phyloP scores from a whole-genome alignment of 1,284 basidiomycete genomes.

The Ganoderma multipileum region DNA sequence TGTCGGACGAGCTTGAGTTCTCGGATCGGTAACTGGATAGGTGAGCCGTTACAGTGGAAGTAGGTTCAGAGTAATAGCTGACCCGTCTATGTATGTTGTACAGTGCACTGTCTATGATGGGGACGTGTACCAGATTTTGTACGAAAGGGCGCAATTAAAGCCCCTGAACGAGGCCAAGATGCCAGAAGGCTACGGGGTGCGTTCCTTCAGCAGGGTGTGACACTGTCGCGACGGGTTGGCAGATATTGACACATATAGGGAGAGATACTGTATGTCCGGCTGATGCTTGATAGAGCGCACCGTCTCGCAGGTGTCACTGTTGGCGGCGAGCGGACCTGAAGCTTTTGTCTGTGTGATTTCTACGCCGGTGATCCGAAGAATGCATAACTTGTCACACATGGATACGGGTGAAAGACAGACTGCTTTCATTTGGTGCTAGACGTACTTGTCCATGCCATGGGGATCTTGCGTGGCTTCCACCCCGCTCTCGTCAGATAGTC shows the following conservation, averaged over 20 bases:
- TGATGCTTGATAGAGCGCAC: conserved; percentile 54
- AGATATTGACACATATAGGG: not conserved
- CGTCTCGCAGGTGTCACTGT: conserved; percentile 42
- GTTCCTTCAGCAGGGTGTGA: conserved; percentile 23
- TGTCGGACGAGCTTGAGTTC: conserved; percentile 81
- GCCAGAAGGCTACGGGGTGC: conserved; percentile 61
- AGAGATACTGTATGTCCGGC: conserved; percentile 33
- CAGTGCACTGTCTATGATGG: conserved; percentile 72
- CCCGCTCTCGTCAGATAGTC: no score
- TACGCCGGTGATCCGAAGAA: no score
- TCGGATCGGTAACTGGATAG: conserved; percentile 81
- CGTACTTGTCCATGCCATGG: no score
- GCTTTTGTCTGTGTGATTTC: not conserved
- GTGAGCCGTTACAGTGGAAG: conserved; percentile 43
- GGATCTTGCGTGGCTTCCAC: no score
- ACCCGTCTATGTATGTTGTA: not conserved
- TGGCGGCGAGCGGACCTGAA: no score
- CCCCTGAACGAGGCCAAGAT: conserved; percentile 66
- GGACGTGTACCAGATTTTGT: conserved; percentile 72
- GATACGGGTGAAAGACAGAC: no score
- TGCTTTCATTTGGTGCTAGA: no score
- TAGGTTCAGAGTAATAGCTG: no score
- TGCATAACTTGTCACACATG: no score
- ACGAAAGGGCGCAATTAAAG: conserved; percentile 67
- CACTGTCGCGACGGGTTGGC: not conserved